Percentiles rank a stretch among this genome's conserved stretches.
Evolutionary conservation across 75 land plant genomes (phyloP).

Genomic region (Sequoiadendron giganteum): DNA sequence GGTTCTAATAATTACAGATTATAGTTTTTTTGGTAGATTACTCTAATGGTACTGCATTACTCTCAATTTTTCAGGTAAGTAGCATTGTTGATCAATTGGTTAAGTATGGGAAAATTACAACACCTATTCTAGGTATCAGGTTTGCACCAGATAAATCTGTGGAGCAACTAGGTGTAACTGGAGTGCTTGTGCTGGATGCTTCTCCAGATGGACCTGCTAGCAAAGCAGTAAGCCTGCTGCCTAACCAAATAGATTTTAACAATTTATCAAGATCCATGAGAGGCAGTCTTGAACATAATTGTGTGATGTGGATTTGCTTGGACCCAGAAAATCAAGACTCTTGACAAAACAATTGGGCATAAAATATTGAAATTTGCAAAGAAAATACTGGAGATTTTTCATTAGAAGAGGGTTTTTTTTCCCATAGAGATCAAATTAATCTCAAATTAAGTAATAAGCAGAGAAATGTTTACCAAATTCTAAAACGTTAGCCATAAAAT

Average conservation of each 20-base stretch:
- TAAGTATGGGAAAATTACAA: constrained; percentile 34
- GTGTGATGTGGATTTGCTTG: neutral
- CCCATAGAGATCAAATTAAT: neutral
- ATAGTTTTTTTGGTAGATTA: neutral
- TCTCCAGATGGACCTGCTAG: constrained; percentile 38
- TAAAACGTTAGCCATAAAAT: neutral
- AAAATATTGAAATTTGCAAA: neutral
- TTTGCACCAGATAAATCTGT: constrained; percentile 47
- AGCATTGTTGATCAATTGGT: constrained; percentile 34
- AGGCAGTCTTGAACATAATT: neutral
- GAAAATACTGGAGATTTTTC: neutral
- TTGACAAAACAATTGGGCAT: neutral
- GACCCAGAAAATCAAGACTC: neutral
- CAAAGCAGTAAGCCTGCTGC: constrained; percentile 23
- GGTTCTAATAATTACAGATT: neutral
- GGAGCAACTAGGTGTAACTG: constrained; percentile 31
- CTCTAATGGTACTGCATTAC: neutral
- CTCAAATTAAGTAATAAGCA: neutral
- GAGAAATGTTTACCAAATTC: neutral
- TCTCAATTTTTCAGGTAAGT: constrained; percentile 18
- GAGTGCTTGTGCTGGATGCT: constrained; percentile 39
- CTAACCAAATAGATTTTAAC: neutral
- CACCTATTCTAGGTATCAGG: constrained; percentile 29
- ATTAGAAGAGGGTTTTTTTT: neutral
- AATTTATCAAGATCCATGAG: constrained; percentile 2